Percentiles rank a stretch among this genome's conserved stretches.
Conservation (phyloP, 352 stramenopile species). For the Salisapilia sapeloensis region DNA sequence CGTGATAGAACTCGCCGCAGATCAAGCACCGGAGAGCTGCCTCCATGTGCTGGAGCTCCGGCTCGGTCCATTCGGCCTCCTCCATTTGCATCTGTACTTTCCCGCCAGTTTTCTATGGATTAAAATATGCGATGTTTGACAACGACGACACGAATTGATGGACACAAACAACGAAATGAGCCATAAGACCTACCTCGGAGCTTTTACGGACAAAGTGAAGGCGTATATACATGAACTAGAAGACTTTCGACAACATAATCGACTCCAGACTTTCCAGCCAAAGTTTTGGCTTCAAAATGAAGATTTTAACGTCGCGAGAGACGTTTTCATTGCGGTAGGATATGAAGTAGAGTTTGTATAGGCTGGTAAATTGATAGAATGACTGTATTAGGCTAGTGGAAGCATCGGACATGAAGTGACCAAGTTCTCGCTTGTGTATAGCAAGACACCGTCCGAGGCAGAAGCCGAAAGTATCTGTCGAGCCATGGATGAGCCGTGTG, state of each 20-base stretch:
- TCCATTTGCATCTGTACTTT: not conserved
- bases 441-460: constrained; percentile 44
- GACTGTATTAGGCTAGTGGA: constrained; percentile 20
- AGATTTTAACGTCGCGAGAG: constrained; percentile 60
- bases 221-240: constrained; percentile 42
- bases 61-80: constrained; percentile 67
- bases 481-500: constrained; percentile 54
- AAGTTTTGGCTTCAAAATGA: constrained; percentile 62
- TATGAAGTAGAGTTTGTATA: not conserved
- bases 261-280: constrained; percentile 49
- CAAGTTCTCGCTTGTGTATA: constrained; percentile 80
- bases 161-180: no score
- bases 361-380: not conserved
- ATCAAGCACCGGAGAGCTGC: constrained; percentile 61
- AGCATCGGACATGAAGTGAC: constrained; percentile 67
- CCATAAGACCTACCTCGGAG: constrained; percentile 39
- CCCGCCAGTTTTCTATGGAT: not conserved
- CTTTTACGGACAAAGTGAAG: constrained; percentile 31
- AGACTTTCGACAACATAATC: constrained; percentile 28
- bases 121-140: no score
- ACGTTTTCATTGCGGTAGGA: constrained; percentile 66
- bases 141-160: no score
- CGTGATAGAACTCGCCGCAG: constrained; percentile 73
- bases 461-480: constrained; percentile 65
- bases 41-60: constrained; percentile 56